Base-by-base conservation (phyloP, 148 eudicot species). In the Oxyria digyna region DNA sequence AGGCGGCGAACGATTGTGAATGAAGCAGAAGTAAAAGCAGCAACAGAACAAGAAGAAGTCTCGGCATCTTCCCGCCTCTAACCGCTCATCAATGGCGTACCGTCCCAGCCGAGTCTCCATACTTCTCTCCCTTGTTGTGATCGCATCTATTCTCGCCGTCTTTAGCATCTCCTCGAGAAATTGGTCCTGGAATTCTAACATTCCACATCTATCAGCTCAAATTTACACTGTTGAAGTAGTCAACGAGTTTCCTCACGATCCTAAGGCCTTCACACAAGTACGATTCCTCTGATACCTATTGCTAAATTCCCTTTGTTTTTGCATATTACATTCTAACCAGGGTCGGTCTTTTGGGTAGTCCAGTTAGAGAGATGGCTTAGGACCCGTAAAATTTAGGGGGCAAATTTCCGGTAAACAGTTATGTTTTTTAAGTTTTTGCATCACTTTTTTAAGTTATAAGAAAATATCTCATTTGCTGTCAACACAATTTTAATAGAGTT, bases 201-300 rank as follows among this genome's bases (percentile, higher is more conserved):
- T 59, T 4, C 10, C 49, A 15, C 72, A 17, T 41, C 69, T n/a
- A 37, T 12, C 37, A 0, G 37, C 68, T 69, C 75, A 32, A 21
- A 63, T 87, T 72, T 74, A 76, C 75, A 63, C 81, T 0, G 46
- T 79, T 42, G 72, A 90, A 67, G 80, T 90, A 12, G 81, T 93
- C 68, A 80, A 83, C 40, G 92, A 83, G 79, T 93, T 80, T 70
- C 96, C 91, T 27, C 98, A 93, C 75, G 98, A 93, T 80, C 95
- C 78, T 6, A 17, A 8, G 0, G 91, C 98, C 42, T 93, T 93
- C 71, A 93, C 98, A 32, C 95, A 93, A 96, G 98, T 81, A 66
- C n/a, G 65, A 49, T 7, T 8, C 7, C n/a, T 69, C 65, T 66
- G 38, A 62, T 29, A 11, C 26, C 18, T 45, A n/a, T n/a, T 14